A percentile compares a stretch with the other conserved stretches of the same genome.
phyloP scores from a whole-genome alignment of 1,139 yeast species.

The Pneumocystis carinii region DNA sequence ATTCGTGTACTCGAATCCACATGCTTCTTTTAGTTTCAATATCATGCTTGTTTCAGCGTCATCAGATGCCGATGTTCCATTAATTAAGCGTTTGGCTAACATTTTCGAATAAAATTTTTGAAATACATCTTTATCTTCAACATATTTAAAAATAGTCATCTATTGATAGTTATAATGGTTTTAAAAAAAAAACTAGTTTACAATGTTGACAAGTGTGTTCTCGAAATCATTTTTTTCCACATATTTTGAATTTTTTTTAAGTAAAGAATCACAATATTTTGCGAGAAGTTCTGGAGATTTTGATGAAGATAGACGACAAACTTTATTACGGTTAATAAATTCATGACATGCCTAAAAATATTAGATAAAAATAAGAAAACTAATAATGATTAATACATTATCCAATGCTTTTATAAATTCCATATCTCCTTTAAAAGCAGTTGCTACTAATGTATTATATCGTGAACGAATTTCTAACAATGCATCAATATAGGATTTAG shows the following conservation, averaged over 20 bases:
- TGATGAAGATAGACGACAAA: constrained; percentile 52
- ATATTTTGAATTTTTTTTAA: constrained; percentile 61
- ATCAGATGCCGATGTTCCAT: constrained; percentile 66
- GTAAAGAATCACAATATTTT: constrained; percentile 61
- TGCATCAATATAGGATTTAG: constrained; percentile 67
- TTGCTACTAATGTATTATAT: constrained; percentile 50
- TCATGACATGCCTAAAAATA: constrained; percentile 49
- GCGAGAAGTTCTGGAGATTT: constrained; percentile 86
- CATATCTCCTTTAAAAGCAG: constrained; percentile 60
- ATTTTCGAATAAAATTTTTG: constrained; percentile 84
- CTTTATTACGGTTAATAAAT: constrained; percentile 67
- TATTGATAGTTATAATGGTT: neutral
- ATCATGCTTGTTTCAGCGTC: constrained; percentile 79
- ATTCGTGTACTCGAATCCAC: constrained; percentile 83
- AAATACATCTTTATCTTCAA: constrained; percentile 89
- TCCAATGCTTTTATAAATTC: constrained; percentile 79
- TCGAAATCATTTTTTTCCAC: constrained; percentile 57
- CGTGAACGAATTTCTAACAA: constrained; percentile 54
- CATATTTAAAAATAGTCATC: constrained; percentile 72
- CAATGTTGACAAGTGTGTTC: constrained; percentile 47
- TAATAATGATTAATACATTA: constrained; percentile 22
- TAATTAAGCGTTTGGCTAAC: constrained; percentile 76
- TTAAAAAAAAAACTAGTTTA: neutral
- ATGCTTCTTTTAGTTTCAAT: constrained; percentile 74
- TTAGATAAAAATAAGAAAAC: neutral